These are phyloP conservation scores for Lentinula detonsa DNA, from an alignment of 768 basidiomycete genomes.

Conservation along the genomic window DNA sequence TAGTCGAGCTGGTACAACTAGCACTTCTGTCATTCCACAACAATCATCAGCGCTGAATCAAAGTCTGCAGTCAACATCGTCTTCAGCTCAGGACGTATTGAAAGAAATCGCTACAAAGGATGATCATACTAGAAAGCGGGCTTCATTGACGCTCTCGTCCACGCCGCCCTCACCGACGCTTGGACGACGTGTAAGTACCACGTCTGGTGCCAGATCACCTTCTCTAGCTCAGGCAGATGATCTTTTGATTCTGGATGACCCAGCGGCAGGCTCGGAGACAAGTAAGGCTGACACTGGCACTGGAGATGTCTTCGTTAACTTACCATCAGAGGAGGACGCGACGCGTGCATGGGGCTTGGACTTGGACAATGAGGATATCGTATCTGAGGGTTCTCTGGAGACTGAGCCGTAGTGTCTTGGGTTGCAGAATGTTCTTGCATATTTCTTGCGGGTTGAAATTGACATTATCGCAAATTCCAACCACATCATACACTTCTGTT, in stretches of 20 bases:
- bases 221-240: background rate
- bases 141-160: constrained; percentile 11
- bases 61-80: constrained; percentile 16
- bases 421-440: background rate
- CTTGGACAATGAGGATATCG: background rate
- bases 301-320: background rate
- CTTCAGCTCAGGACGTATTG: constrained; percentile 47
- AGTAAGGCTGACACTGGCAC: background rate
- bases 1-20: background rate
- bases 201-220: background rate
- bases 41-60: constrained; percentile 19
- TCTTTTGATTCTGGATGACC: background rate
- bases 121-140: constrained; percentile 23
- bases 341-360: constrained; percentile 1
- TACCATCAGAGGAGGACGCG: background rate
- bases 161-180: background rate
- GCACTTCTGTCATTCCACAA: background rate
- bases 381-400: background rate
- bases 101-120: constrained; percentile 51
- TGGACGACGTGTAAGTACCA: background rate
- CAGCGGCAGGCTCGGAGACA: background rate
- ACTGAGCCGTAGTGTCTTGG: background rate
- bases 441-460: background rate
- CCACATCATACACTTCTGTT: background rate
- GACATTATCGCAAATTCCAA: background rate